These are phyloP conservation scores for Penicillium sp. DNA, from an alignment of 2,329 filamentous ascomycete species.

Conservation along the genomic window DNA sequence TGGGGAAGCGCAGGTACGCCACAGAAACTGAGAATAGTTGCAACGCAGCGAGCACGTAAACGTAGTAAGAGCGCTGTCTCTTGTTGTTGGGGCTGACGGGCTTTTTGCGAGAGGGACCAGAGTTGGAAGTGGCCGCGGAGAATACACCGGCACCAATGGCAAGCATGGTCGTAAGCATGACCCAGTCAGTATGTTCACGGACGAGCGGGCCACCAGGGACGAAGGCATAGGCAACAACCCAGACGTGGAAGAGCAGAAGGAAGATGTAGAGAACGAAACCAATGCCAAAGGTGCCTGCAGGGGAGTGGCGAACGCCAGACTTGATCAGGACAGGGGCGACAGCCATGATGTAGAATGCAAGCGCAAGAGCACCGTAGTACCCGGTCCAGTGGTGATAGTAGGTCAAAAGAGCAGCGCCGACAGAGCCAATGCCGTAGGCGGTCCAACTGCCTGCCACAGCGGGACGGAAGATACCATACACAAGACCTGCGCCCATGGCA, in stretches of 20 bases:
- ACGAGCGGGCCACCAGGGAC: slow-evolving; percentile 92
- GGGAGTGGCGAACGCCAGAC: slow-evolving; percentile 73
- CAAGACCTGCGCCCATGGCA: slow-evolving; percentile 79
- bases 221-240: slow-evolving; percentile 97
- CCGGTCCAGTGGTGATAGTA: slow-evolving; percentile 80
- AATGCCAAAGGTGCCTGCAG: slow-evolving; percentile 78
- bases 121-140: slow-evolving; percentile 59
- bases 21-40: slow-evolving; percentile 78
- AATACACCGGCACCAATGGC: slow-evolving; percentile 83
- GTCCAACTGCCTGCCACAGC: slow-evolving; percentile 74
- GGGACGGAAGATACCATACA: slow-evolving; percentile 73
- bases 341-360: slow-evolving; percentile 80
- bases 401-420: slow-evolving; percentile 78
- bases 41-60: slow-evolving; percentile 70
- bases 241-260: slow-evolving; percentile 94
- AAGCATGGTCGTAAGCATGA: slow-evolving; percentile 85
- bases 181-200: slow-evolving; percentile 91
- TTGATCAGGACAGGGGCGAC: slow-evolving; percentile 72
- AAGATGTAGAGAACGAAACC: slow-evolving; percentile 93
- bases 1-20: slow-evolving; percentile 88
- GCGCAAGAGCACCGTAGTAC: slow-evolving; percentile 76
- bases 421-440: slow-evolving; percentile 72
- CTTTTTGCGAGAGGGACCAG: slow-evolving; percentile 43
- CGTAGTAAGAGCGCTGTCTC: slow-evolving; percentile 64
- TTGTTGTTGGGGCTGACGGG: slow-evolving; percentile 40